Evolutionary conservation across 192 early-diverging fungal genomes (phyloP).

Genomic region (Coemansia sp.): DNA sequence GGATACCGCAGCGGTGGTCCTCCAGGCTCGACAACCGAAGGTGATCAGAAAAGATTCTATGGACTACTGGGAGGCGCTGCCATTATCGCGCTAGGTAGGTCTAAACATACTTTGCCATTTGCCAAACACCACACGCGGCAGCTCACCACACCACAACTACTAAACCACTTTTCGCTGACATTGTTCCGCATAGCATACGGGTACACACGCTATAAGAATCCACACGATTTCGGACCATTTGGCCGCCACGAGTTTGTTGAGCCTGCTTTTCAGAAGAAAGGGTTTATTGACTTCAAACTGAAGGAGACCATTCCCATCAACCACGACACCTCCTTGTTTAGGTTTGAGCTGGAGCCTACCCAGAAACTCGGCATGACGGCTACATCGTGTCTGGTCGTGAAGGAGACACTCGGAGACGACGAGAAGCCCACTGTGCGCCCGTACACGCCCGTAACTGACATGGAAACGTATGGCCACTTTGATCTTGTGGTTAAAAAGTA

Average conservation of each 20-base stretch:
- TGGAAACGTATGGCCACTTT: constrained; percentile 64
- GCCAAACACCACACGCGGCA: neutral
- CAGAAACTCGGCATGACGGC: constrained; percentile 68
- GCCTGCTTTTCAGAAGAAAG: constrained; percentile 42
- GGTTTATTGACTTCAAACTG: constrained; percentile 51
- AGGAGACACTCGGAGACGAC: constrained; percentile 58
- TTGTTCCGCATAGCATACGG: constrained; percentile 39
- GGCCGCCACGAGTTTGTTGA: constrained; percentile 10
- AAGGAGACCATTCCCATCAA: constrained; percentile 60
- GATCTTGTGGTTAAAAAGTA: constrained; percentile 86
- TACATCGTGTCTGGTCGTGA: constrained; percentile 80
- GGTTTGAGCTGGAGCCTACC: constrained; percentile 68
- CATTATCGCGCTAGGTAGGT: constrained; percentile 51
- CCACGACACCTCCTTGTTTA: constrained; percentile 67
- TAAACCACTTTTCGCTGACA: neutral
- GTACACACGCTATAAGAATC: constrained; percentile 39
- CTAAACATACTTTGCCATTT: neutral
- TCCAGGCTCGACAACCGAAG: neutral
- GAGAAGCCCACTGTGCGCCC: constrained; percentile 73
- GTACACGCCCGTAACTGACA: constrained; percentile 73
- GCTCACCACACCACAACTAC: neutral
- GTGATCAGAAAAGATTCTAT: constrained; percentile 26
- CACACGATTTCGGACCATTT: neutral
- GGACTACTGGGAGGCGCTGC: constrained; percentile 48
- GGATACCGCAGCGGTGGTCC: constrained; percentile 43